Percentiles rank a stretch among this genome's conserved stretches.
These are phyloP conservation scores for Ustilago vetiveriae DNA, from an alignment of 1,284 basidiomycete genomes.

Conservation along the genomic window DNA sequence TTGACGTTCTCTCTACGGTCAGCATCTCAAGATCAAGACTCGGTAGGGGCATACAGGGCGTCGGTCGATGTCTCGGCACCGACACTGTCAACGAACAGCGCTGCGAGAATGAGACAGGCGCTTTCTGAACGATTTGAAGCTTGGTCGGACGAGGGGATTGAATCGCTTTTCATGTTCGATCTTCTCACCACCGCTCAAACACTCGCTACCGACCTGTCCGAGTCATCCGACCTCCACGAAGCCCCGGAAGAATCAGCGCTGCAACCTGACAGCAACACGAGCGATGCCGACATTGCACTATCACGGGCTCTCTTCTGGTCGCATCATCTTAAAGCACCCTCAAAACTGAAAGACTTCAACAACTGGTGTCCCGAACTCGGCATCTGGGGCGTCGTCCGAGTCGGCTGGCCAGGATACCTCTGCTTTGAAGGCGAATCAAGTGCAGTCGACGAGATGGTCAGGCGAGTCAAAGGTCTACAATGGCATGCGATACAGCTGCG, in stretches of 20 bases:
- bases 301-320: constrained; percentile 47
- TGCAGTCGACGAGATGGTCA: constrained; percentile 49
- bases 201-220: constrained; percentile 11
- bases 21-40: background rate
- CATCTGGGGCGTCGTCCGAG: constrained; percentile 48
- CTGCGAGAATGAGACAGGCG: constrained; percentile 4
- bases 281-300: constrained; percentile 1
- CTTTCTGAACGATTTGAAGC: constrained; percentile 7
- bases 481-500: constrained; percentile 52
- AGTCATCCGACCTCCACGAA: background rate
- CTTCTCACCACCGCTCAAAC: constrained; percentile 34
- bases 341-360: constrained; percentile 51
- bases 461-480: constrained; percentile 47
- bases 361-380: constrained; percentile 49
- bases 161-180: constrained; percentile 41
- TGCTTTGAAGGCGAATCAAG: constrained; percentile 47
- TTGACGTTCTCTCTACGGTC: constrained; percentile 21
- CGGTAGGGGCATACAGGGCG: background rate
- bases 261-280: background rate
- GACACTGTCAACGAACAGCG: background rate
- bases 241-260: background rate
- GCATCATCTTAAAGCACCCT: constrained; percentile 51
- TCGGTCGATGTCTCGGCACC: constrained; percentile 36
- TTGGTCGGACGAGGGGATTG: constrained; percentile 30
- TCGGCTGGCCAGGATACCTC: constrained; percentile 54